A percentile compares a stretch with the other conserved stretches of the same genome.
These are phyloP conservation scores for Penstemon barbatus DNA, from an alignment of 257 asterid genomes.

Conservation along the genomic window DNA sequence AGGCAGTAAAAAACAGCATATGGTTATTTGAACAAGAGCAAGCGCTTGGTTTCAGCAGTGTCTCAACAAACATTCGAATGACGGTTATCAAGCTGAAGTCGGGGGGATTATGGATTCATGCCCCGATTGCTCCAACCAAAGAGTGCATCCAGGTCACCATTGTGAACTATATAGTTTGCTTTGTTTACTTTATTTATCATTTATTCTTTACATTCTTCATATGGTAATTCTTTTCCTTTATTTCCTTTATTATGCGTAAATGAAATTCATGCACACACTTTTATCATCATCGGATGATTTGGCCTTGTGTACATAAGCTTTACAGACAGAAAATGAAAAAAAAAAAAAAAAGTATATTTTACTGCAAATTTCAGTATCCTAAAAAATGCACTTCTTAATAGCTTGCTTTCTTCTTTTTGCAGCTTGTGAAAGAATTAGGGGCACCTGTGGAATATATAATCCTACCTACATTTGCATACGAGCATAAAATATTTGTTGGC, in stretches of 20 bases:
- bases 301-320: background rate
- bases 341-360: too few species aligned
- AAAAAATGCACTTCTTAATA: constrained; percentile 8
- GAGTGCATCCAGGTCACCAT: constrained; percentile 80
- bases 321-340: background rate
- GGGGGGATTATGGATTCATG: constrained; percentile 95
- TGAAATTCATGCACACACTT: background rate
- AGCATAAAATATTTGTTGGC: constrained; percentile 96
- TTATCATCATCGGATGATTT: background rate
- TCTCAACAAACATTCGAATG: constrained; percentile 91
- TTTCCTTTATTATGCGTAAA: background rate
- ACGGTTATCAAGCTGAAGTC: constrained; percentile 89
- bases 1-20: constrained; percentile 70
- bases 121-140: constrained; percentile 94
- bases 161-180: background rate
- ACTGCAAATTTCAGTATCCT: background rate
- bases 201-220: background rate
- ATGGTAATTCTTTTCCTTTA: background rate
- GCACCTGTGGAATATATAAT: constrained; percentile 82
- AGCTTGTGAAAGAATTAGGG: constrained; percentile 89
- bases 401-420: constrained; percentile 24
- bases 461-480: constrained; percentile 93
- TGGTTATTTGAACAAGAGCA: constrained; percentile 98
- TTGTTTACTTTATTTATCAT: constrained; percentile 8
- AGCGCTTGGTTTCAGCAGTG: constrained; percentile 97